Evolutionary conservation across 2,329 filamentous ascomycete genomes (phyloP).

Genomic region (Dactylellina haptotyla): DNA sequence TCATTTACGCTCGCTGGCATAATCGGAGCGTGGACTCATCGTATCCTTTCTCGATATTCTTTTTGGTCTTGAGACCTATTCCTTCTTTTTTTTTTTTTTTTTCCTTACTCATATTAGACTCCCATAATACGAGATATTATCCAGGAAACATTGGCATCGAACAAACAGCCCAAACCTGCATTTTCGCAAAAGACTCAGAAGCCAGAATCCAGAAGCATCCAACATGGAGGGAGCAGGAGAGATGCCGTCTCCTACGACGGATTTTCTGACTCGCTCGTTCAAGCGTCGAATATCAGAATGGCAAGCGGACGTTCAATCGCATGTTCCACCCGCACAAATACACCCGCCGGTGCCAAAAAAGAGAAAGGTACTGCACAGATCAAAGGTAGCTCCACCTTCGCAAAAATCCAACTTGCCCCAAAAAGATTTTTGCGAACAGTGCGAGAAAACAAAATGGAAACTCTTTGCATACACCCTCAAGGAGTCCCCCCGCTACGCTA

Average conservation of each 20-base stretch:
- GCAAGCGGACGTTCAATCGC: conserved; percentile 52
- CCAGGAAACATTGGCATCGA: not conserved
- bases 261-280: conserved; percentile 50
- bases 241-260: conserved; percentile 38
- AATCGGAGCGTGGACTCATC: not conserved
- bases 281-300: conserved; percentile 53
- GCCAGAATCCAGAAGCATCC: not conserved
- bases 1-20: conserved; percentile 5
- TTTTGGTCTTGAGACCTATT: conserved; percentile 19
- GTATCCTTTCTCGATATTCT: conserved; percentile 4
- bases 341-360: conserved; percentile 49
- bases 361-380: conserved; percentile 53
- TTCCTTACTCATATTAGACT: too few species aligned
- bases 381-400: conserved; percentile 41
- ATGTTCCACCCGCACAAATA: conserved; percentile 29
- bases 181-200: not conserved
- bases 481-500: not conserved
- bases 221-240: conserved; percentile 39
- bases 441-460: conserved; percentile 27
- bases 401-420: not conserved
- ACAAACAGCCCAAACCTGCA: conserved; percentile 10
- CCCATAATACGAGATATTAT: not conserved
- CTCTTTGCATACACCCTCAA: not conserved
- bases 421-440: conserved; percentile 21
- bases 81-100: not conserved